Evolutionary conservation across 768 basidiomycete species (phyloP).

Genomic region (Leccinum rimulosum): DNA sequence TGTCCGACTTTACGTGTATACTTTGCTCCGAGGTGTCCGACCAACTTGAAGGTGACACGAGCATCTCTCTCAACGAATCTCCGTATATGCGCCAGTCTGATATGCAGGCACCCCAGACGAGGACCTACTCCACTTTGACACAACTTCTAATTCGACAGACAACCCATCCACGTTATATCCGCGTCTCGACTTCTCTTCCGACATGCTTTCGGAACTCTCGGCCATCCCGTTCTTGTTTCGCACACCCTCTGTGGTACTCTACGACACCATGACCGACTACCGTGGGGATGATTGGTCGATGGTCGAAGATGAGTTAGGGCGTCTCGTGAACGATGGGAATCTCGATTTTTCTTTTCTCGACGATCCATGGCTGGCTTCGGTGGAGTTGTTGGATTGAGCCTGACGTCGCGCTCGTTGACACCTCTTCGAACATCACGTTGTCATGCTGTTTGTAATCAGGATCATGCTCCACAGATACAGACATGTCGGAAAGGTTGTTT

Average conservation of each 20-base stretch:
- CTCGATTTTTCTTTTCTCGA: constrained; percentile 31
- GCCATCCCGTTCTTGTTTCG: constrained; percentile 31
- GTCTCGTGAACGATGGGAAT: constrained; percentile 18
- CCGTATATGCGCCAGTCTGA: constrained; percentile 24
- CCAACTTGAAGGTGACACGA: constrained; percentile 21
- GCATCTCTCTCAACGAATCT: not conserved
- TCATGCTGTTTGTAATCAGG: not conserved
- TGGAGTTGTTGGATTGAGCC: constrained; percentile 15
- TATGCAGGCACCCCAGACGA: constrained; percentile 9
- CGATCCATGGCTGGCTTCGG: constrained; percentile 10
- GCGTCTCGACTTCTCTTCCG: constrained; percentile 14
- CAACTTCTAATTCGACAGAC: not conserved
- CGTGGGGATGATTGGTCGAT: constrained; percentile 12
- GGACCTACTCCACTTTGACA: not conserved
- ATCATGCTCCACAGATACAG: not conserved
- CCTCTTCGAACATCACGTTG: constrained; percentile 1
- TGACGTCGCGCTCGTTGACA: not conserved
- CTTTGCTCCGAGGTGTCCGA: constrained; percentile 17
- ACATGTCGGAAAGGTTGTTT: not conserved
- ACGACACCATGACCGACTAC: not conserved
- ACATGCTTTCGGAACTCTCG: constrained; percentile 24
- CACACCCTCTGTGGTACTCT: constrained; percentile 15
- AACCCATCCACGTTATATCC: not conserved
- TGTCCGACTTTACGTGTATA: constrained; percentile 17
- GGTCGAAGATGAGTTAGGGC: constrained; percentile 21